These are phyloP conservation scores for Oryza glumipatula DNA, from an alignment of 176 grass and related monocot species.

Conservation along the genomic window DNA sequence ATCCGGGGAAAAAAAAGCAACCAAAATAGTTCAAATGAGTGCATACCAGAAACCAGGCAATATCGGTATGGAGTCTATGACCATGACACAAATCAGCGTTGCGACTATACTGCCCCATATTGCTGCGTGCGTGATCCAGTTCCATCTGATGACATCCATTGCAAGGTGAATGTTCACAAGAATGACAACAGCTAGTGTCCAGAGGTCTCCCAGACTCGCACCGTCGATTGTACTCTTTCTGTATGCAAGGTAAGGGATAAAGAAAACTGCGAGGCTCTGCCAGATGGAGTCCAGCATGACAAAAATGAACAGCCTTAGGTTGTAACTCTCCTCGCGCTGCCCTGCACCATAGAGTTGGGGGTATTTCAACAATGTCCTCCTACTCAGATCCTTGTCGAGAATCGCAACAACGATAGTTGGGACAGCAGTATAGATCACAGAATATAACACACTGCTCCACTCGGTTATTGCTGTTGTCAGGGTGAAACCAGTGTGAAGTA, in stretches of 20 bases:
- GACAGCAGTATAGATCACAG: slow-evolving; percentile 85
- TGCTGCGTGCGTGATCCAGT: slow-evolving; percentile 72
- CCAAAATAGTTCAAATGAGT: slow-evolving; percentile 12
- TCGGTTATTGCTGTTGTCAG: slow-evolving; percentile 87
- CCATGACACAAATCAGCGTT: slow-evolving; percentile 84
- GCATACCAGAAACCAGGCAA: slow-evolving; percentile 90
- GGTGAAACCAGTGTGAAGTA: slow-evolving; percentile 92
- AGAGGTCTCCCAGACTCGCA: slow-evolving; percentile 82
- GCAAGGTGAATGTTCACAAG: slow-evolving; percentile 93
- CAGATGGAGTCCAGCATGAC: slow-evolving; percentile 85
- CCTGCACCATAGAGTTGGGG: slow-evolving; percentile 83
- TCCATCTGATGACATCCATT: slow-evolving; percentile 91
- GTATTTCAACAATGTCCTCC: slow-evolving; percentile 83
- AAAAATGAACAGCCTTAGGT: slow-evolving; percentile 81
- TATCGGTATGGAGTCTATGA: slow-evolving; percentile 68
- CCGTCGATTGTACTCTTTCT: slow-evolving; percentile 67
- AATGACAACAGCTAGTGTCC: slow-evolving; percentile 82
- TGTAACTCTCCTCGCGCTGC: slow-evolving; percentile 90
- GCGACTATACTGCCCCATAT: slow-evolving; percentile 97
- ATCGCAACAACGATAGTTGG: slow-evolving; percentile 87
- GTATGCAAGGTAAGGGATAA: slow-evolving; percentile 90
- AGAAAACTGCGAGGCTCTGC: slow-evolving; percentile 88
- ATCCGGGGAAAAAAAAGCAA: background rate
- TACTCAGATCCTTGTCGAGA: slow-evolving; percentile 88
- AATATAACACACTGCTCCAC: slow-evolving; percentile 93